phyloP scores from a whole-genome alignment of 1,284 basidiomycete species.

The Boletus semigastroideus region DNA sequence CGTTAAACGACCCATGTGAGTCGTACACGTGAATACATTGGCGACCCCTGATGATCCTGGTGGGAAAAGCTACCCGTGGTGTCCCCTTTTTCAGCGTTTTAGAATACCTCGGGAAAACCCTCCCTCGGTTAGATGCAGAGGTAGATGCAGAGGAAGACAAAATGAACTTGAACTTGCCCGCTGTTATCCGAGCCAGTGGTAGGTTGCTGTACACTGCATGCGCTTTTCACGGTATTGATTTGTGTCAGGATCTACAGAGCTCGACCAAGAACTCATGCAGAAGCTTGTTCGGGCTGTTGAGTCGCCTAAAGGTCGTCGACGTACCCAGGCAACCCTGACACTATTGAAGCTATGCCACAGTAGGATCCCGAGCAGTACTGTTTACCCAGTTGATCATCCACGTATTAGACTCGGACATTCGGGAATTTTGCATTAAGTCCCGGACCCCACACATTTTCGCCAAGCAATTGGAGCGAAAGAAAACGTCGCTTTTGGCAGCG shows the following conservation, averaged over 20 bases:
- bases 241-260: no score
- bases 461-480: not conserved
- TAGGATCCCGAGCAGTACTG: not conserved
- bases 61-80: not conserved
- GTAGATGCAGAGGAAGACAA: not conserved
- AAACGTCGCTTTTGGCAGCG: not conserved
- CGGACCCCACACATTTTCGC: constrained; percentile 1
- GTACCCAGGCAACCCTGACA: no score
- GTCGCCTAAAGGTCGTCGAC: no score
- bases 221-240: no score
- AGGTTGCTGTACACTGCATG: no score
- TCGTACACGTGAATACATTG: not conserved
- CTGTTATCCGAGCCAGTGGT: no score
- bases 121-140: constrained; percentile 13
- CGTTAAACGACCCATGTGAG: constrained; percentile 4
- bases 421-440: not conserved
- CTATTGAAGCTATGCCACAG: not conserved
- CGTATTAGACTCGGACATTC: not conserved
- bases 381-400: not conserved
- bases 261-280: no score
- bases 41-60: not conserved
- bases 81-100: constrained; percentile 4
- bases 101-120: constrained; percentile 3
- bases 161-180: no score
- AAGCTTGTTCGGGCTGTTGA: no score